Evolutionary conservation across 371 early-diverging fungal species (phyloP), one percentile per base, ranked within the genome.

Genomic region (Mortierella sp.): DNA sequence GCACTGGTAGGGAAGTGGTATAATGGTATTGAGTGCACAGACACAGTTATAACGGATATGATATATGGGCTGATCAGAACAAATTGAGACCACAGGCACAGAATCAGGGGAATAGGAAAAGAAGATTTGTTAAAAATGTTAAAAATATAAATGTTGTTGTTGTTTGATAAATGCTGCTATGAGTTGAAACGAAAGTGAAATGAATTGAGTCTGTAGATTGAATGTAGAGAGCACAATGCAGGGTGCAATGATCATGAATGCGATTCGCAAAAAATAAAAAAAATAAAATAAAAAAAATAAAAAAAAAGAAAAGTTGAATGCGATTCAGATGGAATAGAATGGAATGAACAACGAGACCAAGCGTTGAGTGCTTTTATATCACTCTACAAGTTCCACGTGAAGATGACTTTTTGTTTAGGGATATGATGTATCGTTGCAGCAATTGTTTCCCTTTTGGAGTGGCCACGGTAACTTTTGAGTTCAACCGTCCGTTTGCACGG

Each of bases 381-480:
- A 22, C 28, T 28, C 55, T 19, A 48, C 48, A 48, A 55, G 9
- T 3, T 55, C 55, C 55, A 55, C 55, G 55, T 55, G 55, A 55
- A 55, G 28, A 55, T 3, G 22, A 9, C 24, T 10, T 55, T 28
- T 55, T 55, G 21, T 55, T 15, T 55, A 48, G n/a, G 48, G 48
- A 8, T 7, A 13, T 55, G 28, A 24, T 55, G 10, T 9, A 28
- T 55, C 28, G 9, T 55, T 55, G 28, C 13, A 15, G 55, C 28
- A 55, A 55, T 55, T 28, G 55, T 13, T 28, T 55, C 9, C 28
- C 55, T 48, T 48, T 48, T 48, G 48, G 48, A 16, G 48, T 43
- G 8, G 52, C 36, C 36, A 36, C 52, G 52, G 52, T 52, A 52
- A 52, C 52, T 52, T 52, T 52, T 55, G 55, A 55, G 55, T 55